Conservation (phyloP, 179 eudicot species). For the Amaranthus tricolor region DNA sequence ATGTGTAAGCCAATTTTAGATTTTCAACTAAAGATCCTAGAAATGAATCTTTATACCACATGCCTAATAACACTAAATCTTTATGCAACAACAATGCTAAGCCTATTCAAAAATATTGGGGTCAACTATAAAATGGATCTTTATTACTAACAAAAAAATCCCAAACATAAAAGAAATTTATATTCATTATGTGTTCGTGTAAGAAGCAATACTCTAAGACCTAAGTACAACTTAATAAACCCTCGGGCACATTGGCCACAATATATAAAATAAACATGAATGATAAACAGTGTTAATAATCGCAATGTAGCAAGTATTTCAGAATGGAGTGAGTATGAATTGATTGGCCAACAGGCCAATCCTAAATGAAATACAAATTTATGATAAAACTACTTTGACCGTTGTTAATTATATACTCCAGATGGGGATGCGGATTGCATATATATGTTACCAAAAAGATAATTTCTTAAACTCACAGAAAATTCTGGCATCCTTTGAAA, state of each 20-base stretch:
- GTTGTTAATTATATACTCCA: neutral
- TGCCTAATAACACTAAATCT: too few relatives aligned
- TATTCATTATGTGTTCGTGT: neutral
- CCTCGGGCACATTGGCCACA: neutral
- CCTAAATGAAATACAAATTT: neutral
- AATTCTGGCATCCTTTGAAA: constrained; percentile 71
- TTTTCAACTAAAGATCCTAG: neutral
- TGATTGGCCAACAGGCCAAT: too few relatives aligned
- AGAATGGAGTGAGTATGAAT: neutral
- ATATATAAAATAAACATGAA: too few relatives aligned
- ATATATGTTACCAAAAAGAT: neutral
- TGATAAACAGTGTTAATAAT: neutral
- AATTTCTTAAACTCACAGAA: constrained; percentile 48
- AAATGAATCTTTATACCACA: neutral
- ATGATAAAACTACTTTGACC: too few relatives aligned
- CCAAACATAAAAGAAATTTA: neutral
- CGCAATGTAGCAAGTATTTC: neutral
- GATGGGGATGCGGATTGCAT: neutral
- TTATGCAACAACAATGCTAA: too few relatives aligned
- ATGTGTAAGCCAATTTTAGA: constrained; percentile 8
- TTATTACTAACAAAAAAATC: neutral
- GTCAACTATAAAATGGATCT: too few relatives aligned
- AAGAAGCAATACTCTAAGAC: neutral
- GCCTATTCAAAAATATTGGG: too few relatives aligned
- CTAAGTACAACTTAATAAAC: neutral